Percentiles rank a stretch among this genome's conserved stretches.
Evolutionary conservation across 495 filamentous ascomycete genomes (phyloP).

Genomic region (Acidiella bohemica): DNA sequence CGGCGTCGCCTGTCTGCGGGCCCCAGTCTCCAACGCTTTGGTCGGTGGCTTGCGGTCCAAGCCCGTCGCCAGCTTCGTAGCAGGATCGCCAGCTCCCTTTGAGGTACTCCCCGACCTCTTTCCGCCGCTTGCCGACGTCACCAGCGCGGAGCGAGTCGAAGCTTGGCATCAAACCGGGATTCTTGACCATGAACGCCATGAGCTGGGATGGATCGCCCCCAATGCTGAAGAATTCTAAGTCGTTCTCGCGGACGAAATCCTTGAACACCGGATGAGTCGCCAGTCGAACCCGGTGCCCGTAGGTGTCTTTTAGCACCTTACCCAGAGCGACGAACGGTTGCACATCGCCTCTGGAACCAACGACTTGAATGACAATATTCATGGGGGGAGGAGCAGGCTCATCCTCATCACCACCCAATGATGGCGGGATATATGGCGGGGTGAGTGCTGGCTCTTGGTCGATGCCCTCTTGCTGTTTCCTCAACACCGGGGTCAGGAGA

Average conservation of each 20-base stretch:
- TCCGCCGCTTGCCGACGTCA: slow-evolving; percentile 28
- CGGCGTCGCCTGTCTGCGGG: neutral
- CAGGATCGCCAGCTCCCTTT: slow-evolving; percentile 52
- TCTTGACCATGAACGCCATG: slow-evolving; percentile 45
- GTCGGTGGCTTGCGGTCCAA: slow-evolving; percentile 21
- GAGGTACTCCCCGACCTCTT: slow-evolving; percentile 44
- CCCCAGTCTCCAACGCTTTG: slow-evolving; percentile 20
- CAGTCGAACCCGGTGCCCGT: slow-evolving; percentile 42
- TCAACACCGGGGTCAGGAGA: slow-evolving; percentile 51
- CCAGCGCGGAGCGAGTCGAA: slow-evolving; percentile 30
- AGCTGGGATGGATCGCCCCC: slow-evolving; percentile 49
- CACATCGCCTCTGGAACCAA: slow-evolving; percentile 42
- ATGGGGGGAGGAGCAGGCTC: slow-evolving; percentile 36
- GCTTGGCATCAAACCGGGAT: slow-evolving; percentile 33
- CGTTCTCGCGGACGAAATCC: slow-evolving; percentile 40
- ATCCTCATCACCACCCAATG: slow-evolving; percentile 44
- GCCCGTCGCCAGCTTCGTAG: slow-evolving; percentile 37
- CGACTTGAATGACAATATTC: slow-evolving; percentile 43
- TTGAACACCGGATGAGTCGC: slow-evolving; percentile 51
- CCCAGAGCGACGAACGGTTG: slow-evolving; percentile 43
- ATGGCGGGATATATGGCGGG: slow-evolving; percentile 48
- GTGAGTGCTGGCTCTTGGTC: slow-evolving; percentile 35
- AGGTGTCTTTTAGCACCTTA: slow-evolving; percentile 34
- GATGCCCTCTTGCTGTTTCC: slow-evolving; percentile 37
- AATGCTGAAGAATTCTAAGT: slow-evolving; percentile 50